Conservation (phyloP, 352 stramenopile genomes). For the Phytophthora ramorum region DNA sequence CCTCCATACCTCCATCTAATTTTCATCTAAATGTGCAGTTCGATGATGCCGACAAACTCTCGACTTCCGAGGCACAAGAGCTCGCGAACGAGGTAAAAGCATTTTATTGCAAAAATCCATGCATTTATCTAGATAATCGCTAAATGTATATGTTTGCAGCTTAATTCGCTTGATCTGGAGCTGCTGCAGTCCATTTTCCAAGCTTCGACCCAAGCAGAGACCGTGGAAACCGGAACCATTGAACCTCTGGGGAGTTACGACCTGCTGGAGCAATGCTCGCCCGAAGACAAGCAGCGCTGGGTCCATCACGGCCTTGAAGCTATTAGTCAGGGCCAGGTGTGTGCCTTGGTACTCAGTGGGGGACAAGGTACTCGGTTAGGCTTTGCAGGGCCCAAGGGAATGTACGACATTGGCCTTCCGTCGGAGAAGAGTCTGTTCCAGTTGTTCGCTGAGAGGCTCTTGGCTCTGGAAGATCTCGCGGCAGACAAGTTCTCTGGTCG, state of each 20-base stretch:
- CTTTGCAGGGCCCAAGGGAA: slow-evolving; percentile 95
- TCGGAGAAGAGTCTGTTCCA: slow-evolving; percentile 95
- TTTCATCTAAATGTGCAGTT: slow-evolving; percentile 48
- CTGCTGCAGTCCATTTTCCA: slow-evolving; percentile 70
- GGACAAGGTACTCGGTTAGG: slow-evolving; percentile 98
- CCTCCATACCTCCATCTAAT: neutral
- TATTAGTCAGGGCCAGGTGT: slow-evolving; percentile 89
- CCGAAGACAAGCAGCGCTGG: slow-evolving; percentile 59
- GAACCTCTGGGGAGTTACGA: slow-evolving; percentile 77
- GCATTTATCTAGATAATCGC: neutral
- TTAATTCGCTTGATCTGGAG: slow-evolving; percentile 75
- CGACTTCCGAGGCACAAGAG: slow-evolving; percentile 42
- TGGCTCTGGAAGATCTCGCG: slow-evolving; percentile 68
- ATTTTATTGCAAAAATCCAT: neutral
- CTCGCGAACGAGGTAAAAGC: slow-evolving; percentile 55
- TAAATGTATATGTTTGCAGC: no score
- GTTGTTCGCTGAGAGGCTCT: slow-evolving; percentile 93
- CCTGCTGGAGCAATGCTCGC: slow-evolving; percentile 54
- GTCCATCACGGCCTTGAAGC: slow-evolving; percentile 70
- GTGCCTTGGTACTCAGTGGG: slow-evolving; percentile 94
- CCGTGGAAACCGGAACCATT: slow-evolving; percentile 31
- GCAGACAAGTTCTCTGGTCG: slow-evolving; percentile 21
- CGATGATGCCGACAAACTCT: slow-evolving; percentile 63
- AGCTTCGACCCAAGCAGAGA: slow-evolving; percentile 47
- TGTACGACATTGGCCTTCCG: slow-evolving; percentile 94